Base-by-base conservation (phyloP, 495 filamentous ascomycete genomes). In the Hyaloscypha variabilis region DNA sequence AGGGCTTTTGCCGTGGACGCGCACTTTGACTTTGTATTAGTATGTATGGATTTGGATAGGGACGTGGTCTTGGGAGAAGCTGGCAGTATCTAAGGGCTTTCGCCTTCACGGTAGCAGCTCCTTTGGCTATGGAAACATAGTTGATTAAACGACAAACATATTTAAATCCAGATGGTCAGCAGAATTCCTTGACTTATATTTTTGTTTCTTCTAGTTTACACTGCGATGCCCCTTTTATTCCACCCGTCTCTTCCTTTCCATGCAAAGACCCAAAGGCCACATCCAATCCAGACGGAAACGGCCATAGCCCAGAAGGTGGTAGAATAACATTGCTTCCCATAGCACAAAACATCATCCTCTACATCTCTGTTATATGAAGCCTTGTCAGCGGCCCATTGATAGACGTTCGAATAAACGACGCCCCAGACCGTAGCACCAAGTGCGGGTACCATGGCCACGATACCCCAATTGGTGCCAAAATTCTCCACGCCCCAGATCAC, bases 401-500 rank as follows among this genome's bases (percentile, higher is more conserved):
- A 99, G 5, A 91, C 88, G 0, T 79, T 83, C 8, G 88, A 88
- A 72, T 97, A 99, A 14, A 97, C 77, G 4, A 91, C 68, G 0
- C 95, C 91, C 93, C 92, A 99, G 11, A 93, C 79, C 0, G 91
- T 89, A 0, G 93, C 92, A 0, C 94, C 94, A 2, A 86, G 75
- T 1, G 94, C 95, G 10, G 95, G 95, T 56, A 93, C 89, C 79
- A 96, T 91, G 36, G 91, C 91, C 19, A 99, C 88, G 65, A 97
- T 92, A 17, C 95, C 95, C 89, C 94, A 99, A 70, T 99, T 98
- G 2, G 95, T 99, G 64, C 91, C 95, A 75, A 98, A 98, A 76
- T 98, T 99, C 78, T 97, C 92, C 2, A 97, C 93, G 39, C 95
- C 95, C 95, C 95, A 99, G 52, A 98, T 93, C 26, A 97, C 91